Evolutionary conservation across 2,329 filamentous ascomycete species (phyloP).

Genomic region (Penicillium sp.): DNA sequence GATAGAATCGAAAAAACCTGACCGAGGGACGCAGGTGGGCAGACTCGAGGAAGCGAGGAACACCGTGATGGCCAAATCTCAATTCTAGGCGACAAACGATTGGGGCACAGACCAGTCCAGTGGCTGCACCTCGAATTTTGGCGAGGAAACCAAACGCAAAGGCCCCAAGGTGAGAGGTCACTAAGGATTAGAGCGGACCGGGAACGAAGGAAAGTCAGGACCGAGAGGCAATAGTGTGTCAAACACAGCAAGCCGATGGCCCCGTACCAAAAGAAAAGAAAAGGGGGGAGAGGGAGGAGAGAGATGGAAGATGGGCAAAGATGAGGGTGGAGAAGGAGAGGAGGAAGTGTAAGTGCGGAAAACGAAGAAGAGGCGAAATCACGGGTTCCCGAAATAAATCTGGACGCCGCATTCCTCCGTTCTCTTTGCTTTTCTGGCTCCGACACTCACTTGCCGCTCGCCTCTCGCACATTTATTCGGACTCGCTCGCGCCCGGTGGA

Average conservation of each 20-base stretch:
- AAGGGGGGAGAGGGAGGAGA: constrained; percentile 16
- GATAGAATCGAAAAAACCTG: constrained; percentile 20
- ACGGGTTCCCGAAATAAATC: constrained; percentile 25
- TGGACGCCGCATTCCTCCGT: constrained; percentile 18
- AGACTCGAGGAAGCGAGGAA: constrained; percentile 18
- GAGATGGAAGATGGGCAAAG: constrained; percentile 19
- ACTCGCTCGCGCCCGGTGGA: constrained; percentile 14
- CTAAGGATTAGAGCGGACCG: constrained; percentile 8
- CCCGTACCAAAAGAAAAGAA: constrained; percentile 27
- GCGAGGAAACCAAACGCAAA: constrained; percentile 11
- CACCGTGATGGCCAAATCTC: constrained; percentile 28
- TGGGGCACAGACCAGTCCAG: constrained; percentile 47
- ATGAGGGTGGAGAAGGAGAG: constrained; percentile 18
- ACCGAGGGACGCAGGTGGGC: constrained; percentile 15
- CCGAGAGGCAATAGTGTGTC: constrained; percentile 44
- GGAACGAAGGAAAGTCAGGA: constrained; percentile 40
- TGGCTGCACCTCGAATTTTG: constrained; percentile 43
- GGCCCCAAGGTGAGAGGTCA: too few relatives aligned
- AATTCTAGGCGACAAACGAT: constrained; percentile 31
- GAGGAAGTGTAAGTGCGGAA: constrained; percentile 18
- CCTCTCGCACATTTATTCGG: too few relatives aligned
- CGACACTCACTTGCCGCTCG: neutral
- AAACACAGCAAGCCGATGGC: constrained; percentile 42
- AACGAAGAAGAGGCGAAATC: constrained; percentile 24
- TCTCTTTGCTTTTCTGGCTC: too few relatives aligned